phyloP scores from a whole-genome alignment of 2,329 filamentous ascomycete genomes.

The Neonectria hederae region DNA sequence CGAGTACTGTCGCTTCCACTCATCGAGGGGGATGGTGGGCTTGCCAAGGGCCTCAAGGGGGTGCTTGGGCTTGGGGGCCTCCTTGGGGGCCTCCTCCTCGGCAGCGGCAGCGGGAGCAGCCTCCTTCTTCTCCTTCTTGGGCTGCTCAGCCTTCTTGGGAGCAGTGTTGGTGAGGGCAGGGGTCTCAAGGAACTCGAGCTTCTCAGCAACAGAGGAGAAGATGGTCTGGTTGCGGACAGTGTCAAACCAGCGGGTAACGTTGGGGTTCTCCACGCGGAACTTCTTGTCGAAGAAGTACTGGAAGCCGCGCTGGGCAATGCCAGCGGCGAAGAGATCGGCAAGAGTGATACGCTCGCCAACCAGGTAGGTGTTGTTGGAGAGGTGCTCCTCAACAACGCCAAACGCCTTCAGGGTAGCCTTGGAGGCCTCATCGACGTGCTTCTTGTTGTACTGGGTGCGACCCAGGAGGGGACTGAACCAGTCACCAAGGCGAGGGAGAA shows the following conservation, averaged over 20 bases:
- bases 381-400: slow-evolving; percentile 83
- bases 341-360: slow-evolving; percentile 98
- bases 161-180: slow-evolving; percentile 74
- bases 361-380: slow-evolving; percentile 93
- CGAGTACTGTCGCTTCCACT: slow-evolving; percentile 99
- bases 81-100: slow-evolving; percentile 64
- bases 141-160: slow-evolving; percentile 82
- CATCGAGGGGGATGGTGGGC: slow-evolving; percentile 84
- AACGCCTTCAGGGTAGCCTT: slow-evolving; percentile 76
- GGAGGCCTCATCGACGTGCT: slow-evolving; percentile 83
- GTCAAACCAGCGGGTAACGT: slow-evolving; percentile 91
- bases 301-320: slow-evolving; percentile 87
- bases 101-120: slow-evolving; percentile 52
- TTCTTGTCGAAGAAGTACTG: slow-evolving; percentile 93
- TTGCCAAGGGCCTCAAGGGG: slow-evolving; percentile 68
- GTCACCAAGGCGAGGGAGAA: slow-evolving; percentile 75
- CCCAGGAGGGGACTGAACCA: slow-evolving; percentile 92
- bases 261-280: slow-evolving; percentile 85
- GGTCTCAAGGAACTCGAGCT: slow-evolving; percentile 83
- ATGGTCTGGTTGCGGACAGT: slow-evolving; percentile 93
- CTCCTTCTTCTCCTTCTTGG: slow-evolving; percentile 65
- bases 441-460: slow-evolving; percentile 94
- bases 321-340: slow-evolving; percentile 87
- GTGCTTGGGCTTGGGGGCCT: slow-evolving; percentile 81
- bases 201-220: slow-evolving; percentile 81